Base-by-base conservation (phyloP, 2,329 filamentous ascomycete species). In the Fusarium nisikadoi region DNA sequence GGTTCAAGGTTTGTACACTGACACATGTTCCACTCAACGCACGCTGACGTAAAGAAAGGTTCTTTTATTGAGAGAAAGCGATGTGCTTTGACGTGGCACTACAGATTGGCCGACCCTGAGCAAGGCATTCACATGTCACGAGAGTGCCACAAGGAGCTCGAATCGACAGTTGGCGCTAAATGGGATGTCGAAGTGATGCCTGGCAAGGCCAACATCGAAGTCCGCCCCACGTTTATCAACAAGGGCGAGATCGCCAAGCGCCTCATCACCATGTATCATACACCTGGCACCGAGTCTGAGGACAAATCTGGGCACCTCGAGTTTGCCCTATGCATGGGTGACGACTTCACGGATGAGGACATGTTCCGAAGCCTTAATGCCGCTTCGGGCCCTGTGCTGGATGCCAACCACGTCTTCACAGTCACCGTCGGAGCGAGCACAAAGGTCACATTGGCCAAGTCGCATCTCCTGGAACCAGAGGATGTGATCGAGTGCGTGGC, bases 261-360 rank as follows among this genome's bases (percentile, higher is more conserved):
- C 10, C 87, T 99, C 23, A 91, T 98, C 41, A 84, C 89, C 27
- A 90, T 91, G 52, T 97, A 97, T 81, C 90, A 86, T 75, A 83
- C 82, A 63, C 84, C 78, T 7, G 83, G 85, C 11, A 81, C 81
- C 3, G 85, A 86, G 8, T 83, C 82, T 5, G 82, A 83, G 4
- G 84, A 84, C 7, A 85, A 82, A 53, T 76, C 77, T 9, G 82
- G 90, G 55, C 88, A 88, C 58, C 89, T 95, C 1, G 94, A 95
- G 75, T 98, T 98, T 78, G 91, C 97, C 16, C 86, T 98, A 56
- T 99, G 96, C 81, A 84, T 95, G 68, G 96, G 96, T 45, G 96
- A 99, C 81, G 96, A 99, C 79, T 97, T 96, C 76, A 99, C 96
- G 10, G 96, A 99, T 79, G 96, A 99, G 87, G 95, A 97, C 91